Base-by-base conservation (phyloP, 257 asterid species). In the Ocimum tenuiflorum region DNA sequence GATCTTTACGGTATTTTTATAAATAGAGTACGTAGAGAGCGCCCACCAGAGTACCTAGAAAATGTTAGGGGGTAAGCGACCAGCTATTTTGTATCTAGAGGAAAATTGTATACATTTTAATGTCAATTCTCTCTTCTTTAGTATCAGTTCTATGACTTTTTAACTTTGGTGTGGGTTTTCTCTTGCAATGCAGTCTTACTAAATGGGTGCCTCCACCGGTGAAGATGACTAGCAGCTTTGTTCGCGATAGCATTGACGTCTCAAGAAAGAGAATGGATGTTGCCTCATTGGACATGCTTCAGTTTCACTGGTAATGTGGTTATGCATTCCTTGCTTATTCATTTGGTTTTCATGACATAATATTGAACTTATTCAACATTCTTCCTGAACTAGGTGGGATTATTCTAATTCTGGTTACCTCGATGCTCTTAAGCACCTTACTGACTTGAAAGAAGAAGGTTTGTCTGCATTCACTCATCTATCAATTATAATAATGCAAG, bases 121-220 rank as follows among this genome's bases (percentile, higher is more conserved):
- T 7, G 8, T 33, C 38, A 33, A 3, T 33, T 33, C 38, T 33
- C 7, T 33, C 38, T 4, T 1, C 0, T 24, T 4, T 31, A 9
- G 58, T 63, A 31, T 54, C 12, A 19, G 24, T 27, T 63, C 27
- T 11, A 35, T 74, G 60, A 14, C 22, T 1, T 41, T 5, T 51
- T 38, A 11, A 14, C 29, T 65, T 13, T 31, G 42, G 15, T 61
- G 18, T 43, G 65, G 4, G 55, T 56, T 60, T 67, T 41, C n/a
- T 53, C 67, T 19, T 71, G 65, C 19, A 27, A 23, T 72, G 74
- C 88, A 94, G 99, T 42, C 91, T 94, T 63, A 94, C 97, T 0
- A 94, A 94, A 79, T 94, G 99, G 99, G 99, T 90, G 80, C 99
- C 97, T 50, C 95, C 96, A 36, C 97, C 97, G 0, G 97, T 90